Evolutionary conservation across 371 early-diverging fungal species (phyloP), one percentile per base, ranked within the genome.

Genomic region (Mortierella sp.): DNA sequence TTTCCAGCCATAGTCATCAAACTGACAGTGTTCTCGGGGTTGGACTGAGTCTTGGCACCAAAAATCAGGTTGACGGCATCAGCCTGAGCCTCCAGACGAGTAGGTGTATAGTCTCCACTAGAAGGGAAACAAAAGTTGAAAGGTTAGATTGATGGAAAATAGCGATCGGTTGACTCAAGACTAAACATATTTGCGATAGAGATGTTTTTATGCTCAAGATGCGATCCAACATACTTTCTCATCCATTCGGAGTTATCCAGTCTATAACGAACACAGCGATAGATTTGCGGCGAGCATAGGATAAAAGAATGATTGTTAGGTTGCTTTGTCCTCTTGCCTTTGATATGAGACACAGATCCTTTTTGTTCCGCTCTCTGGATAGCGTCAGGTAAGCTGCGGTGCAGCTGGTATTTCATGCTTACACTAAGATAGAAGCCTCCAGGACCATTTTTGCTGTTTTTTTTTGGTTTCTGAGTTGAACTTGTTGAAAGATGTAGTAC

Each of bases 161-260:
- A 28, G 26, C 23, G 28, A 31, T 12, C 3, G 55, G n/a, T n/a
- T n/a, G n/a, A n/a, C n/a, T n/a, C n/a, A n/a, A 47, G n/a, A 47
- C 17, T n/a, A n/a, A 17, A 7, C 47, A 47, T 47, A 47, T 47
- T 40, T n/a, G 22, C 17, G 17, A 8, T 1, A n/a, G 47, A 17
- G n/a, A 47, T n/a, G n/a, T n/a, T 47, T 47, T n/a, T n/a, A n/a
- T 47, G 47, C 7, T n/a, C n/a, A 31, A 17, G 53, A n/a, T 28
- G 8, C n/a, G 37, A 42, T 31, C 29, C 15, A 28, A 56, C 80
- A 26, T 80, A 74, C 80, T 99, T 99, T 79, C 99, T 90, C 94
- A 97, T 95, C 96, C 96, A 99, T 84, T 99, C 98, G 37, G 98
- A 98, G 88, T 98, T 99, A 85, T 98, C 99, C 65, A 97, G 85